Evolutionary conservation across 192 early-diverging fungal species (phyloP).

Genomic region (Polychytrium aggregatum): DNA sequence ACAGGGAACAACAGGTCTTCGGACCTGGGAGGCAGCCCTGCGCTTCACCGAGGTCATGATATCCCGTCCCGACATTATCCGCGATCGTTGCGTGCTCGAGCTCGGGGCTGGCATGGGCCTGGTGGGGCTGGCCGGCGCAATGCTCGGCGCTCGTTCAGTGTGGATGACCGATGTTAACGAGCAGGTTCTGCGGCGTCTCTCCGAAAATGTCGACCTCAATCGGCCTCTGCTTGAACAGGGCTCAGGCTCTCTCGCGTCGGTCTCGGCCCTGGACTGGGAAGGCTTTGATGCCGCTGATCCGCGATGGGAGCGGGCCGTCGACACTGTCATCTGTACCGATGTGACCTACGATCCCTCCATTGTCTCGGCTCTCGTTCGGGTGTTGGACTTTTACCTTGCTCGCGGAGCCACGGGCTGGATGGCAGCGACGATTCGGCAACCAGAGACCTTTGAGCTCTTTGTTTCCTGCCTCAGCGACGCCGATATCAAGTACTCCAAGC

Average conservation of each 20-base stretch:
- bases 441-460: conserved; percentile 8
- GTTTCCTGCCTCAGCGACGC: neutral
- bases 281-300: neutral
- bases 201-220: conserved; percentile 22
- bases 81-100: conserved; percentile 13
- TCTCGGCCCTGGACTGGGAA: too few species aligned
- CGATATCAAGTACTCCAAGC: neutral
- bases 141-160: conserved; percentile 10
- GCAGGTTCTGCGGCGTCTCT: conserved; percentile 9
- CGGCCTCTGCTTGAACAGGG: neutral
- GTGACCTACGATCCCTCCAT: conserved; percentile 26
- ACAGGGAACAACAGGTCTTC: conserved; percentile 48
- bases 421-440: conserved; percentile 5
- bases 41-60: conserved; percentile 41
- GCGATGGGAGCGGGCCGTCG: conserved; percentile 2
- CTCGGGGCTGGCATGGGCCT: conserved; percentile 28
- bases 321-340: conserved; percentile 19
- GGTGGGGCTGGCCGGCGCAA: conserved; percentile 11
- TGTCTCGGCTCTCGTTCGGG: conserved; percentile 12
- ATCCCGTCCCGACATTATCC: neutral
- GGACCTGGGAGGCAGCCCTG: conserved; percentile 53
- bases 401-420: conserved; percentile 1
- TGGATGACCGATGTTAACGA: conserved; percentile 16
- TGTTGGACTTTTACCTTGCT: conserved; percentile 10
- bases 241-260: too few species aligned